These are phyloP conservation scores for Colletotrichum chrysophilum DNA, from an alignment of 2,329 filamentous ascomycete genomes.

Conservation along the genomic window DNA sequence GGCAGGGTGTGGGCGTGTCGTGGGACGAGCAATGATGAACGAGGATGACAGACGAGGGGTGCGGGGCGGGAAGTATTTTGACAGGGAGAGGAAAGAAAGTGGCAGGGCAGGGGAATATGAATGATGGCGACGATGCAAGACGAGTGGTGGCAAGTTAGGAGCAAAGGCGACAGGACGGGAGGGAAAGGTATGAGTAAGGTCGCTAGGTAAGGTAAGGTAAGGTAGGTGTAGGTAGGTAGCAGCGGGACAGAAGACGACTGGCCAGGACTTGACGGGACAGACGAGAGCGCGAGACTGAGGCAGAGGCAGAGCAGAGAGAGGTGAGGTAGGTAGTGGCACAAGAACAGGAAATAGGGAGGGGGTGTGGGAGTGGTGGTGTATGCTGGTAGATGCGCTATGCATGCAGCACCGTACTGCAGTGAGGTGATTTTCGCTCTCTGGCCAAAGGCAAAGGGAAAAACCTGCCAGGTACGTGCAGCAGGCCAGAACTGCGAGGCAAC, in stretches of 20 bases:
- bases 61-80: constrained; percentile 21
- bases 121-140: constrained; percentile 23
- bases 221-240: background rate
- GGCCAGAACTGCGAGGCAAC: background rate
- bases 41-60: constrained; percentile 22
- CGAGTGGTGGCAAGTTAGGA: constrained; percentile 18
- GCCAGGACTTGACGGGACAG: background rate
- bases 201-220: background rate
- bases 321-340: background rate
- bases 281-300: background rate
- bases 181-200: constrained; percentile 5
- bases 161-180: background rate
- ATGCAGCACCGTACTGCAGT: constrained; percentile 17
- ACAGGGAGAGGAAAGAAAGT: constrained; percentile 18
- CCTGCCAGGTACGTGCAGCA: constrained; percentile 20
- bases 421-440: constrained; percentile 20
- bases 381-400: constrained; percentile 19
- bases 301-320: constrained; percentile 22
- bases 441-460: constrained; percentile 1
- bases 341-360: constrained; percentile 8
- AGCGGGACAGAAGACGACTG: background rate
- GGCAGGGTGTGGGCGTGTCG: constrained; percentile 7
- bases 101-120: constrained; percentile 22
- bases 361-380: constrained; percentile 15
- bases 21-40: constrained; percentile 20